Conservation (phyloP, 73 alveolate species). For the Paramecium octaurelia region DNA sequence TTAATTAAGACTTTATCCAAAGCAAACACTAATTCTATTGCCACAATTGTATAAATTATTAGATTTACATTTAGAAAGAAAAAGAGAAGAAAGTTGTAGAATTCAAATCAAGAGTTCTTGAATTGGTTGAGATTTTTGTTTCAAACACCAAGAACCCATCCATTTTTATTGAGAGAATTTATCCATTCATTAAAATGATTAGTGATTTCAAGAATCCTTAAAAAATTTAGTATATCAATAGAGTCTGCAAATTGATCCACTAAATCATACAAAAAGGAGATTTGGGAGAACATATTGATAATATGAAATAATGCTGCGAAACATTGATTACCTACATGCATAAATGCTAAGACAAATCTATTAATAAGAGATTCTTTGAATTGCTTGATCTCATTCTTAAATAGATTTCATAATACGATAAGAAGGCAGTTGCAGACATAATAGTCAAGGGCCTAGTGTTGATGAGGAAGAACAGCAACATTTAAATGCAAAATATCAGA, state of each 20-base stretch:
- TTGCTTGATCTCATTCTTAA: not conserved
- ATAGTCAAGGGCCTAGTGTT: not conserved
- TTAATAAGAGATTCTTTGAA: not conserved
- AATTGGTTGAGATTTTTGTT: not conserved
- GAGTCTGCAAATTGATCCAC: not conserved
- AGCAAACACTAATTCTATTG: not conserved
- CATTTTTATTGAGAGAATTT: not conserved
- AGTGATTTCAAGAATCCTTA: not conserved
- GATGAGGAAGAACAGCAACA: not conserved
- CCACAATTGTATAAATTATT: not conserved
- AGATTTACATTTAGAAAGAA: not conserved
- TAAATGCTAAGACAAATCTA: not conserved
- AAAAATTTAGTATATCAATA: not conserved
- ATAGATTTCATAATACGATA: not conserved
- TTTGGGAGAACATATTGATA: not conserved
- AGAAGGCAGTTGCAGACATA: not conserved
- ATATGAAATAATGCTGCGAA: not conserved
- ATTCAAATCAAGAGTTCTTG: constrained; percentile 12
- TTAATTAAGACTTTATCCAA: not conserved
- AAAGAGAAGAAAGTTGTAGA: constrained; percentile 4
- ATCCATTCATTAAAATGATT: not conserved
- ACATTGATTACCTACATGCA: not conserved
- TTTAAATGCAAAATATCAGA: not conserved
- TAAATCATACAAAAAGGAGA: not conserved
- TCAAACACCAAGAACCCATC: not conserved